Percentiles rank a stretch among this genome's conserved stretches.
Conservation (phyloP, 345 rosid genomes). For the Camelina sativa region DNA sequence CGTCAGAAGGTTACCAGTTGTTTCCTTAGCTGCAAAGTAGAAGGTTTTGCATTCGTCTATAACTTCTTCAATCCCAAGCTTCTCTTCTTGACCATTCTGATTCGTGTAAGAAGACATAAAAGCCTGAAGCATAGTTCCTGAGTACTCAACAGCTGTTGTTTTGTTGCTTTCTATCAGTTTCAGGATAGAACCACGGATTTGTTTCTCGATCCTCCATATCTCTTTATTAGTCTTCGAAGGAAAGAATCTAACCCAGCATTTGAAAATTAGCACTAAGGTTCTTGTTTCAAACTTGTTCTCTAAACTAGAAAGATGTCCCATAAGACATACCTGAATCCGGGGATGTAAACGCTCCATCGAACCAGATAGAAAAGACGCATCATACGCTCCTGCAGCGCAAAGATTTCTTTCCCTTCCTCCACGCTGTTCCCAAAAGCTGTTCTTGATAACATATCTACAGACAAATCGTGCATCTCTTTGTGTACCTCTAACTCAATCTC, state of each 20-base stretch:
- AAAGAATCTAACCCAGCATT: slow-evolving; percentile 54
- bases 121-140: slow-evolving; percentile 60
- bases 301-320: not conserved
- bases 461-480: slow-evolving; percentile 62
- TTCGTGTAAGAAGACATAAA: slow-evolving; percentile 59
- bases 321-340: slow-evolving; percentile 69
- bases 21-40: slow-evolving; percentile 89
- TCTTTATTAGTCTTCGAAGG: slow-evolving; percentile 82
- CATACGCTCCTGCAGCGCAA: slow-evolving; percentile 72
- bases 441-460: slow-evolving; percentile 77
- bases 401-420: slow-evolving; percentile 75
- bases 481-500: slow-evolving; percentile 72
- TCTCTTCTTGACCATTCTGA: slow-evolving; percentile 64
- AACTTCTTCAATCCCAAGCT: slow-evolving; percentile 62
- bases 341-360: slow-evolving; percentile 66
- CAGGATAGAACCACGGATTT: slow-evolving; percentile 64
- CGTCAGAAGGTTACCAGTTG: slow-evolving; percentile 69
- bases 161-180: slow-evolving; percentile 52
- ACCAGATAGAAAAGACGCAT: slow-evolving; percentile 59
- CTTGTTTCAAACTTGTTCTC: not conserved
- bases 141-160: slow-evolving; percentile 38
- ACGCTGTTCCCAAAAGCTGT: slow-evolving; percentile 88
- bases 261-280: not conserved
- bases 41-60: slow-evolving; percentile 90
- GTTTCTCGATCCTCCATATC: slow-evolving; percentile 69